Evolutionary conservation across 169 alveolate species (phyloP).

Genomic region (Neospora caninum): DNA sequence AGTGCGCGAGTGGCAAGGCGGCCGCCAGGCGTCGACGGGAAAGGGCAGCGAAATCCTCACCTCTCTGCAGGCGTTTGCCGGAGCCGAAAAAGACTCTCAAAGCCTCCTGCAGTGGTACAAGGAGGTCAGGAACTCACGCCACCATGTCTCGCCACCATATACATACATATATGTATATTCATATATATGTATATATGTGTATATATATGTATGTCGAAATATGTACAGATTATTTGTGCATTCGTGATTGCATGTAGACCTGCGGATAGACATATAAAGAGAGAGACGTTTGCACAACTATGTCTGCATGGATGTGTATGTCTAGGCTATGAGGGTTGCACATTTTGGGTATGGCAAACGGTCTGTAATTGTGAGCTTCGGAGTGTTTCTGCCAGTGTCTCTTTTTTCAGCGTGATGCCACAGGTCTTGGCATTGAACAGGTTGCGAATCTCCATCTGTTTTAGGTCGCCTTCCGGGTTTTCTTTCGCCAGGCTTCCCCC

Average conservation of each 20-base stretch:
- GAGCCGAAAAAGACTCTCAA: constrained; percentile 25
- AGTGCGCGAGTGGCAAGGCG: constrained; percentile 62
- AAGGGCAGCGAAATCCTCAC: constrained; percentile 39
- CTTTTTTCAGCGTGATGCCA: no score
- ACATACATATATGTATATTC: neutral
- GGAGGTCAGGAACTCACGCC: constrained; percentile 20
- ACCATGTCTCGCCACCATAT: neutral
- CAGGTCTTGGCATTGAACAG: no score
- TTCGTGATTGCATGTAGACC: no score
- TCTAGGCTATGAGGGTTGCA: neutral
- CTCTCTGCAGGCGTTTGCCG: constrained; percentile 2
- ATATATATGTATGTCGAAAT: neutral
- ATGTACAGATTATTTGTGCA: neutral
- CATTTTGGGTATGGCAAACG: neutral
- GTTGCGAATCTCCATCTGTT: no score
- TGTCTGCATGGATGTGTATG: neutral
- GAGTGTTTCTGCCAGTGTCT: no score
- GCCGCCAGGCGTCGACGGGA: constrained; percentile 53
- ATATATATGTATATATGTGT: neutral
- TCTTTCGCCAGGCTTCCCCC: no score
- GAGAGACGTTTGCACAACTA: no score
- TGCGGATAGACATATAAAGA: no score
- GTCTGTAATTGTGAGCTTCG: neutral
- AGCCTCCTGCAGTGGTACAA: constrained; percentile 63
- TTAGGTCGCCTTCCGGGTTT: no score